These are phyloP conservation scores for Mucor sp. DNA, from an alignment of 371 early-diverging fungal species.

Conservation along the genomic window DNA sequence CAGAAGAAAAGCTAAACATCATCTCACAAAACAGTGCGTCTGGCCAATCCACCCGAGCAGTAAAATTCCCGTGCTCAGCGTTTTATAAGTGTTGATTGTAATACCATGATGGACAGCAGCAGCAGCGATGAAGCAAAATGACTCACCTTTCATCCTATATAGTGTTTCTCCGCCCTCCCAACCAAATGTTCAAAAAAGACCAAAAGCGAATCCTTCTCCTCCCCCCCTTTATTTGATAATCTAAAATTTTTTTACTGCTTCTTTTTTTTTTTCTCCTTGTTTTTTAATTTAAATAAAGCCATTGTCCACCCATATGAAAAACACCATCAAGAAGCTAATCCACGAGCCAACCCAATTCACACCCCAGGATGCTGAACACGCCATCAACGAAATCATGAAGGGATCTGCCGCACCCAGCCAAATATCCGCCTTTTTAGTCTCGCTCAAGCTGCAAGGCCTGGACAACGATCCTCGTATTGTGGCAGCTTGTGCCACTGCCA, in stretches of 20 bases:
- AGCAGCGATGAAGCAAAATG: not conserved
- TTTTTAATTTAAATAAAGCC: not conserved
- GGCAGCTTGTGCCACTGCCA: slow-evolving; percentile 72
- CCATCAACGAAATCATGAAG: slow-evolving; percentile 77
- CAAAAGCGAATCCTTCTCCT: not conserved
- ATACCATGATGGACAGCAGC: not conserved
- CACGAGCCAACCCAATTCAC: slow-evolving; percentile 68
- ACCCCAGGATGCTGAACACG: slow-evolving; percentile 62
- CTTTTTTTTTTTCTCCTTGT: not conserved
- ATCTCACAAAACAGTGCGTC: not conserved
- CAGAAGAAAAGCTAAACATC: not conserved
- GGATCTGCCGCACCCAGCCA: slow-evolving; percentile 80
- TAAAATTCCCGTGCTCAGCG: not conserved
- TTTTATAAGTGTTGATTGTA: not conserved
- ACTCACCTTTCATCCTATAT: not conserved
- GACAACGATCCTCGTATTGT: slow-evolving; percentile 81
- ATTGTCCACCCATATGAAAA: slow-evolving; percentile 36
- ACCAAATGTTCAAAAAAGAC: not conserved
- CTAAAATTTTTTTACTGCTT: not conserved
- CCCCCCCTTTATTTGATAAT: no score
- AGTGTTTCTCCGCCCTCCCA: not conserved
- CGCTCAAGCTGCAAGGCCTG: slow-evolving; percentile 67
- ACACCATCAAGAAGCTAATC: slow-evolving; percentile 65
- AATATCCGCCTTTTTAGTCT: slow-evolving; percentile 83
- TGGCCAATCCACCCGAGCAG: not conserved